Conservation (phyloP, 495 filamentous ascomycete genomes). For the Neurospora intermedia region DNA sequence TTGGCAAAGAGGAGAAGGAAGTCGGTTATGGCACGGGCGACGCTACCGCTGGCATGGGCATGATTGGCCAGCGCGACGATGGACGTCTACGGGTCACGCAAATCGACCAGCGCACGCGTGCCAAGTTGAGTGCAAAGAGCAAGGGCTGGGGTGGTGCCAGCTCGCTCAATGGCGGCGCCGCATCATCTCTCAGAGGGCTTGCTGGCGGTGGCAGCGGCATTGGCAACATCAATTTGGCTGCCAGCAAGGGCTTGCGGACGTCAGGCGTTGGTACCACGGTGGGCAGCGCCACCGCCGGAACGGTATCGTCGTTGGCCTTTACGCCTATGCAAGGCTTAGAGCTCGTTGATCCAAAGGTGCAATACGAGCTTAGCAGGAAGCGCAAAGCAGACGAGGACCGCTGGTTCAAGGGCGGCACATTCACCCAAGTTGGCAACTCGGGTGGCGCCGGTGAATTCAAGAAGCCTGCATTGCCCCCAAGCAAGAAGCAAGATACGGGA, state of each 20-base stretch:
- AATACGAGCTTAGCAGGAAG: constrained; percentile 73
- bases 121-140: constrained; percentile 88
- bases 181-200: constrained; percentile 69
- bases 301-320: constrained; percentile 80
- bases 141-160: constrained; percentile 82
- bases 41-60: constrained; percentile 78
- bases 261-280: constrained; percentile 64
- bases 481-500: constrained; percentile 48
- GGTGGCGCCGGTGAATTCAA: constrained; percentile 30
- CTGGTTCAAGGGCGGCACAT: constrained; percentile 93
- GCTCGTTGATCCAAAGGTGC: constrained; percentile 87
- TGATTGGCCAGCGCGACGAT: constrained; percentile 83
- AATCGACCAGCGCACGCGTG: constrained; percentile 86
- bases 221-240: constrained; percentile 56
- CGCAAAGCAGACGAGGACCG: constrained; percentile 87
- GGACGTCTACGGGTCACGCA: constrained; percentile 79
- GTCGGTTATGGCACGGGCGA: constrained; percentile 86
- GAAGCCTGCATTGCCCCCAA: constrained; percentile 51
- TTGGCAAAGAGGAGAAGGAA: constrained; percentile 92
- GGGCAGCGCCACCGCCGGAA: constrained; percentile 47
- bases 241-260: constrained; percentile 56
- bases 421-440: constrained; percentile 69
- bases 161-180: constrained; percentile 54
- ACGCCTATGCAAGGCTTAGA: constrained; percentile 92
- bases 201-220: constrained; percentile 40